Base-by-base conservation (phyloP, 1,284 basidiomycete species). In the Papiliotrema terrestris region DNA sequence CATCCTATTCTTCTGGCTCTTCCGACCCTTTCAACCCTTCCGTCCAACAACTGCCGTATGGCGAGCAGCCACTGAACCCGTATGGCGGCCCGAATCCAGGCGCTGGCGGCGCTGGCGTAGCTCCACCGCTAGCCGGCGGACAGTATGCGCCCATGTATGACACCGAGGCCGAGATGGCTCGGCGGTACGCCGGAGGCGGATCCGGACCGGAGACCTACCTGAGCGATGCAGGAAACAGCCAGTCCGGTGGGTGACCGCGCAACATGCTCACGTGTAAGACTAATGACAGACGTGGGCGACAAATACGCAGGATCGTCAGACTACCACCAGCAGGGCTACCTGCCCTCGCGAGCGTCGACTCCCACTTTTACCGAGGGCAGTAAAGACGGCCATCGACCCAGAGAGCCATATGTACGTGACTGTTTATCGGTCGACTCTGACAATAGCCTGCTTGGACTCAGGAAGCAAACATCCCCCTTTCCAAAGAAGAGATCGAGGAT, bases 401-500 rank as follows among this genome's bases (percentile, higher is more conserved):
- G 75, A 51, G 76, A 78, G 57, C 76, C 76, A 44, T 78, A 78
- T 57, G 74, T 74, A 80, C 80, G 58, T 78, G 52, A 81, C 61
- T 80, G 11, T 36, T 42, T 25, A 11, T 13, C 20, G 29, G n/a
- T 79, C 44, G 74, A 13, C 9, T 13, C 36, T 22, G 15, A 60
- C 84, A 5, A 5, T 23, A 89, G 65, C 92, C 95, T 0, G 91
- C 93, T 0, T 98, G 96, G 95, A 86, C 86, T 17, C 79, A 86
- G 42, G 93, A 97, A 57, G 86, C 90, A 50, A 86, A 92, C 67
- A 96, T 97, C 58, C 95, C 95, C 14, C 81, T 98, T 13, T 93
- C 92, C 35, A 98, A 97, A 80, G 95, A 98, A 68, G 96, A 98
- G 80, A 98, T 98, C 57, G 95, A 98, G 78, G 95, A 99, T 73